Percentiles rank a stretch among this genome's conserved stretches.
Evolutionary conservation across 768 basidiomycete species (phyloP).

Genomic region (Termitomyces sp.): DNA sequence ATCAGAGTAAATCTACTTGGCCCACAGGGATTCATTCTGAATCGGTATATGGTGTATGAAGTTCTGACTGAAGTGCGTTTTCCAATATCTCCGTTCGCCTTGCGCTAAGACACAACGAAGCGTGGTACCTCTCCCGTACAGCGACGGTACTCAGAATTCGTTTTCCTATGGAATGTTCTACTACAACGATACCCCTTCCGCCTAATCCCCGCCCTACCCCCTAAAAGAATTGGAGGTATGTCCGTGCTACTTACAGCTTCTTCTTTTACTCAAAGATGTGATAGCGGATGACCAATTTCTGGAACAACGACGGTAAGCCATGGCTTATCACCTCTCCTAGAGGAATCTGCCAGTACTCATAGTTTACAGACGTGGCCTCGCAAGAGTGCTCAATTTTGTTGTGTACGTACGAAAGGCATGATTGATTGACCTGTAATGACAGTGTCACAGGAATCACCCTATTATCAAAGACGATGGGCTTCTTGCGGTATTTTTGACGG

Average conservation of each 20-base stretch:
- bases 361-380: slow-evolving; percentile 65
- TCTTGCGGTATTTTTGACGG: slow-evolving; percentile 76
- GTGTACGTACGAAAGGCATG: slow-evolving; percentile 43
- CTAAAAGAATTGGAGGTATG: slow-evolving; percentile 89
- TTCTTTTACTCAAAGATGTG: slow-evolving; percentile 4
- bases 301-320: slow-evolving; percentile 74
- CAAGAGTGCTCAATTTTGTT: slow-evolving; percentile 76
- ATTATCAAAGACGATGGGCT: slow-evolving; percentile 86
- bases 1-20: slow-evolving; percentile 73
- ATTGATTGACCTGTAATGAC: not conserved
- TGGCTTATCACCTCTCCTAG: not conserved
- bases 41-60: slow-evolving; percentile 83
- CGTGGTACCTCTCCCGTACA: slow-evolving; percentile 61
- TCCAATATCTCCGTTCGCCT: slow-evolving; percentile 1
- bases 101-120: slow-evolving; percentile 29
- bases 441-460: slow-evolving; percentile 75
- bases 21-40: slow-evolving; percentile 90
- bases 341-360: not conserved
- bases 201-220: slow-evolving; percentile 81
- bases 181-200: slow-evolving; percentile 91
- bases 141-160: slow-evolving; percentile 92
- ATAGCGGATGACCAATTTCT: slow-evolving; percentile 86
- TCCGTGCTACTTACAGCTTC: slow-evolving; percentile 15
- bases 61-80: slow-evolving; percentile 71
- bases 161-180: slow-evolving; percentile 85